phyloP scores from a whole-genome alignment of 768 basidiomycete genomes.

The Boletus speciosus region DNA sequence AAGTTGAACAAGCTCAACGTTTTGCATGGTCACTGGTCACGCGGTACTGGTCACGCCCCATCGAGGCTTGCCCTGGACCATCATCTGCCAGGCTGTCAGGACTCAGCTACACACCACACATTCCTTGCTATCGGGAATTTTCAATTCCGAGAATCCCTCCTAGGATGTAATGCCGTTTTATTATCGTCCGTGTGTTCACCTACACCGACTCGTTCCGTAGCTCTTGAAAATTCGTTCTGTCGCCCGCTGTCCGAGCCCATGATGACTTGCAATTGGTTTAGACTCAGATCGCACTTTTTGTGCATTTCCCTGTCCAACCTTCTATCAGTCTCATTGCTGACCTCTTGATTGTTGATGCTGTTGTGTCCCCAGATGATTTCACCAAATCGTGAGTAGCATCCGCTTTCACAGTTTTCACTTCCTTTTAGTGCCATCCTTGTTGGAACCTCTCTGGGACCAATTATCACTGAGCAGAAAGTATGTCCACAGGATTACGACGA shows the following conservation, averaged over 20 bases:
- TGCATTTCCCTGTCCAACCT: neutral
- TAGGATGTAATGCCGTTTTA: neutral
- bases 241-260: neutral
- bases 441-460: slow-evolving; percentile 36
- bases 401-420: neutral
- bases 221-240: neutral
- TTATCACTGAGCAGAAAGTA: slow-evolving; percentile 38
- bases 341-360: slow-evolving; percentile 22
- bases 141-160: neutral
- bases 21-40: no score
- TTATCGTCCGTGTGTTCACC: neutral
- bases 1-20: no score
- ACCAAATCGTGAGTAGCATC: slow-evolving; percentile 17
- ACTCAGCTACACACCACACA: no score
- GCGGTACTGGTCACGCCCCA: no score
- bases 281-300: neutral
- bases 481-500: neutral
- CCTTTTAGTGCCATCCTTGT: slow-evolving; percentile 32
- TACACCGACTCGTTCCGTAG: neutral
- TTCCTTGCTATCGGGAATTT: neutral
- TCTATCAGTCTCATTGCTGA: slow-evolving; percentile 20
- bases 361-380: slow-evolving; percentile 37
- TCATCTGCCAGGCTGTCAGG: no score
- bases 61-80: no score
- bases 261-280: slow-evolving; percentile 1